A percentile compares a stretch with the other conserved stretches of the same genome.
Evolutionary conservation across 768 basidiomycete species (phyloP).

Genomic region (Amanita rimosa): DNA sequence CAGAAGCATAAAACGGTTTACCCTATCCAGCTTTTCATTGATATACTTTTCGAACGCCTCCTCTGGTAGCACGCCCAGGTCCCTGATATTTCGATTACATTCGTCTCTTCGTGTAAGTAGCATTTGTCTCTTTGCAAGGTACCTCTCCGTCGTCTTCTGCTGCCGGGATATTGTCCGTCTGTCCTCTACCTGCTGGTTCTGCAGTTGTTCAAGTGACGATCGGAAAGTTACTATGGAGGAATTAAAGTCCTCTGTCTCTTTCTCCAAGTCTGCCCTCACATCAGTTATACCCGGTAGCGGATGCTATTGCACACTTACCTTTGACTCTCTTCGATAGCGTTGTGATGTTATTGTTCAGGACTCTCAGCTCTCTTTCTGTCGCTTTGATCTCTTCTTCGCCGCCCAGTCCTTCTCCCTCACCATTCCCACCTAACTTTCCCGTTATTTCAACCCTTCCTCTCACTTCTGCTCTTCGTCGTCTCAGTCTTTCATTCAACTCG

Average conservation of each 20-base stretch:
- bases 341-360: slow-evolving; percentile 57
- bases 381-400: slow-evolving; percentile 56
- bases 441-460: slow-evolving; percentile 70
- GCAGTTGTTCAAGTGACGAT: slow-evolving; percentile 56
- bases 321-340: slow-evolving; percentile 51
- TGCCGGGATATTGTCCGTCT: slow-evolving; percentile 78
- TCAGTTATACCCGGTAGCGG: background rate
- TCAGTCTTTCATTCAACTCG: slow-evolving; percentile 83
- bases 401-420: slow-evolving; percentile 27
- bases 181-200: slow-evolving; percentile 80
- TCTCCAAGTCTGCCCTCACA: slow-evolving; percentile 47
- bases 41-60: slow-evolving; percentile 97
- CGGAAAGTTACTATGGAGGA: slow-evolving; percentile 58
- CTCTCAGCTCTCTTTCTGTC: slow-evolving; percentile 55
- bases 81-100: slow-evolving; percentile 90
- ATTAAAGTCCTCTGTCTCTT: slow-evolving; percentile 52
- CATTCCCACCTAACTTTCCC: slow-evolving; percentile 17
- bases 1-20: slow-evolving; percentile 23
- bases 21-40: slow-evolving; percentile 78
- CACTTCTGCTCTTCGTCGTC: slow-evolving; percentile 71
- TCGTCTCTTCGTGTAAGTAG: slow-evolving; percentile 80
- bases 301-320: slow-evolving; percentile 25
- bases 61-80: slow-evolving; percentile 92
- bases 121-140: slow-evolving; percentile 87
- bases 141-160: slow-evolving; percentile 93